Conservation (phyloP, 2,329 filamentous ascomycete genomes). For the Colletotrichum liaoningense region DNA sequence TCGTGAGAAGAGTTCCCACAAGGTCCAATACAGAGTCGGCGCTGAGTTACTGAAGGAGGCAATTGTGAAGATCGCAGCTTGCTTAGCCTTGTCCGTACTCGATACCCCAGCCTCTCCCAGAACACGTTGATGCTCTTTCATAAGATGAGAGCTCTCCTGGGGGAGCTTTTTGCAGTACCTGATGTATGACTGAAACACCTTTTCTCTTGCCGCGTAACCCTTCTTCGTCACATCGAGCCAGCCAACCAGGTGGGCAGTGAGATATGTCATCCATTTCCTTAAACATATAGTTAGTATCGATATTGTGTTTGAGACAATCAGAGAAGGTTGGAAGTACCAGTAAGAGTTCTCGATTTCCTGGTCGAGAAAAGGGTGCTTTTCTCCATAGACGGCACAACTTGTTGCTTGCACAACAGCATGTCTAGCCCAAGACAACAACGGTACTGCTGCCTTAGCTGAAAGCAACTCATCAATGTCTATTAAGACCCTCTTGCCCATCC, state of each 20-base stretch:
- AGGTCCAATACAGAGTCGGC: conserved; percentile 56
- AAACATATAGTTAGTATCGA: neutral
- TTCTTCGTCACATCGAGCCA: conserved; percentile 9
- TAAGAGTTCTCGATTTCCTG: conserved; percentile 26
- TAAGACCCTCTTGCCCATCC: conserved; percentile 32
- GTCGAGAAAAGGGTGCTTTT: conserved; percentile 29
- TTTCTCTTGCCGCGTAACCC: conserved; percentile 34
- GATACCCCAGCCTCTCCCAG: conserved; percentile 21
- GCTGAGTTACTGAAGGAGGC: conserved; percentile 49
- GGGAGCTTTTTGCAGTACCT: conserved; percentile 30
- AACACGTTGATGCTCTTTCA: conserved; percentile 28
- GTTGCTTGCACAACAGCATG: conserved; percentile 31
- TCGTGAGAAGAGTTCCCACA: conserved; percentile 55
- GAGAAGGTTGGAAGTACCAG: conserved; percentile 10
- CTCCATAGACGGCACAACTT: conserved; percentile 34
- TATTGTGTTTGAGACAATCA: neutral
- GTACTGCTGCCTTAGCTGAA: neutral
- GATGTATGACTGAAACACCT: conserved; percentile 36
- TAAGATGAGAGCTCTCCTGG: conserved; percentile 22
- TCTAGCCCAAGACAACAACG: conserved; percentile 27
- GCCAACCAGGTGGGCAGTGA: conserved; percentile 22
- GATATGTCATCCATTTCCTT: conserved; percentile 28
- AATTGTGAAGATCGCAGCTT: conserved; percentile 1
- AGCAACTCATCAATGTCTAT: conserved; percentile 26
- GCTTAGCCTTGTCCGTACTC: conserved; percentile 11